Base-by-base conservation (phyloP, 2,329 filamentous ascomycete species). In the Arthrinium phaeospermum region DNA sequence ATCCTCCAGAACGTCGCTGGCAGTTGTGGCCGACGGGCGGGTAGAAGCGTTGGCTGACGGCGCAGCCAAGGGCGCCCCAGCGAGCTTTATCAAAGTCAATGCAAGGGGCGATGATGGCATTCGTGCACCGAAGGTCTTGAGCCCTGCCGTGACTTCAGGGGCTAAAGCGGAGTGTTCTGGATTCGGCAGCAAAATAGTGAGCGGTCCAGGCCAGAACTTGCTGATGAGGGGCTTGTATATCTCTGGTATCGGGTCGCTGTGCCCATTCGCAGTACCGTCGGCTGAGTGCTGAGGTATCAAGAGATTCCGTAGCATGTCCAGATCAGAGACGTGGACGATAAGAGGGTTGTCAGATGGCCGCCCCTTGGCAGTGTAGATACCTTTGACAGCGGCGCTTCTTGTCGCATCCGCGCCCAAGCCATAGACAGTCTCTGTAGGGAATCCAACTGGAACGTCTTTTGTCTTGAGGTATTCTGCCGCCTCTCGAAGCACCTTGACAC, bases 361-460 rank as follows among this genome's bases (percentile, higher is more conserved):
- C 71, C 94, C 93, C 84, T 99, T 99, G 70, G 94, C 95, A 30
- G 90, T 87, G 82, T 96, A 99, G 76, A 99, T 99, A n/a, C 95
- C 95, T 79, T 89, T 91, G 8, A 98, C 96, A 1, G 96, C 93
- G 34, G 85, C 86, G 78, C 92, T 94, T 77, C 94, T 90, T 37
- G 95, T 98, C 14, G 96, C 96, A 84, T 98, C 96, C 19, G 96
- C 96, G n/a, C 95, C 96, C 10, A 99, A 88, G 0, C 96, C 96
- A 81, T 99, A 99, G 0, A 99, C 96, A 0, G 96, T 99, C 84
- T 99, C 96, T 0, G 96, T 99, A 0, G 96, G 96, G 80, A 99
- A 99, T 1, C 94, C 96, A 68, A 99, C 94, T 5, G 96, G 96
- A 4, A 88, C 88, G 79, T 94, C 88, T 70, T 88, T 91, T 24